Conservation (phyloP, 2,329 filamentous ascomycete species). For the Didymella arachidicola region DNA sequence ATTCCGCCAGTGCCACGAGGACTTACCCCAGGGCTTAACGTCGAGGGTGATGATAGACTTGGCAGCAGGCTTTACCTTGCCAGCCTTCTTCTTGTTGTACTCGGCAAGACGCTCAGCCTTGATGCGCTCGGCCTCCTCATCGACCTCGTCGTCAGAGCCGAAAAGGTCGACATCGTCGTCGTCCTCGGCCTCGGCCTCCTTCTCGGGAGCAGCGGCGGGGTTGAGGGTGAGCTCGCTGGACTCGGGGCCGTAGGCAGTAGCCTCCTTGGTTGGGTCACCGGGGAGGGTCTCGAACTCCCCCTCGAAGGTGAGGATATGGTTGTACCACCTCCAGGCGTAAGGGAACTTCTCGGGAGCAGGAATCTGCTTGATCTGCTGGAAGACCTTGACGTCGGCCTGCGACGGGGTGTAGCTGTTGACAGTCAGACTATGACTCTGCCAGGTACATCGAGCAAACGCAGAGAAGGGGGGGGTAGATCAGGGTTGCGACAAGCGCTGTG, state of each 20-base stretch:
- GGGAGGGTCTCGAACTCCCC: slow-evolving; percentile 89
- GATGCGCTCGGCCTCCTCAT: slow-evolving; percentile 78
- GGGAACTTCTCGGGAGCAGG: slow-evolving; percentile 89
- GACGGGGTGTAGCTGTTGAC: slow-evolving; percentile 69
- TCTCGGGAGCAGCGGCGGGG: slow-evolving; percentile 81
- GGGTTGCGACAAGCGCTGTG: slow-evolving; percentile 79
- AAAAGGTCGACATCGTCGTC: slow-evolving; percentile 89
- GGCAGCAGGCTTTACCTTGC: slow-evolving; percentile 87
- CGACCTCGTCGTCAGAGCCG: slow-evolving; percentile 75
- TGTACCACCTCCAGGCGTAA: slow-evolving; percentile 96
- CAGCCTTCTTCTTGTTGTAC: slow-evolving; percentile 96
- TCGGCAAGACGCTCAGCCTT: slow-evolving; percentile 90
- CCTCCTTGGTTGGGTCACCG: slow-evolving; percentile 88
- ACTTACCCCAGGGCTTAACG: slow-evolving; percentile 97
- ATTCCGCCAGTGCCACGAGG: background rate
- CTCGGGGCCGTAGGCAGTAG: slow-evolving; percentile 92
- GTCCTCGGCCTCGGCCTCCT: slow-evolving; percentile 61
- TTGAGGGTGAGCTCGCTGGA: slow-evolving; percentile 78
- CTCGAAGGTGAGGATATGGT: slow-evolving; percentile 94
- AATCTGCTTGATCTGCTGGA: slow-evolving; percentile 81
- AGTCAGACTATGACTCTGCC: slow-evolving; percentile 36
- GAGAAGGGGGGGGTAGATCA: slow-evolving; percentile 54
- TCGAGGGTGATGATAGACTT: slow-evolving; percentile 97
- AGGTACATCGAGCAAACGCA: slow-evolving; percentile 17
- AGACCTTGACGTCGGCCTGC: slow-evolving; percentile 95